These are phyloP conservation scores for Fusarium sambucinum DNA, from an alignment of 2,329 filamentous ascomycete genomes.

Conservation along the genomic window DNA sequence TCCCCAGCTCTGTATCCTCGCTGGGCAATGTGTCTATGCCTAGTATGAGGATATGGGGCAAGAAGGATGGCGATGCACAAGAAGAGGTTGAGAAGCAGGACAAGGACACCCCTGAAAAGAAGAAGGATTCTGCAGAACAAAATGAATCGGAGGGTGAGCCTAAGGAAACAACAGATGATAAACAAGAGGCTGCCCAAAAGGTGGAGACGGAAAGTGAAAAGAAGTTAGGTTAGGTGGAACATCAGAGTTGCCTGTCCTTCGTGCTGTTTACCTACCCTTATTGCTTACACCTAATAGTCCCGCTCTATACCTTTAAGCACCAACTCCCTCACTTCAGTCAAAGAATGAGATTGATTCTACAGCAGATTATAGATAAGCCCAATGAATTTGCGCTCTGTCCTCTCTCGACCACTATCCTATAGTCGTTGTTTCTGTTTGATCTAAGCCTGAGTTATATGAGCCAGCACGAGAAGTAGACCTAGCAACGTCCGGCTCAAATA, in stretches of 20 bases:
- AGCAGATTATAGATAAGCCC: not conserved
- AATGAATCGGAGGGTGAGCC: not conserved
- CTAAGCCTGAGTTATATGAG: no score
- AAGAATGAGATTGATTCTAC: not conserved
- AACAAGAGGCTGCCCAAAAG: not conserved
- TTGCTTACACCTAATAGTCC: not conserved
- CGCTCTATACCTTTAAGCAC: not conserved
- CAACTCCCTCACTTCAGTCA: no score
- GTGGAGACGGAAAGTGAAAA: not conserved
- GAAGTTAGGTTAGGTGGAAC: not conserved
- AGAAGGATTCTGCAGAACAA: not conserved
- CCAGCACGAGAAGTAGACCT: no score
- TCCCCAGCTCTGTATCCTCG: conserved; percentile 48
- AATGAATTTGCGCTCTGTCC: no score
- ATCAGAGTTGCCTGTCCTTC: no score
- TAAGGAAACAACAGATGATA: not conserved
- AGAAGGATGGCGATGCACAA: conserved; percentile 31
- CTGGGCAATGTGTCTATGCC: conserved; percentile 51
- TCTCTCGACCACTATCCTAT: no score
- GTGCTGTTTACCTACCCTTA: not conserved
- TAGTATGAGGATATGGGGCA: conserved; percentile 50
- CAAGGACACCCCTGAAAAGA: not conserved
- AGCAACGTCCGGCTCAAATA: no score
- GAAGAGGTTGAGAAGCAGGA: not conserved
- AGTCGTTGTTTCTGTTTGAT: no score